Conservation (phyloP, 192 early-diverging fungal species). For the Backusella morwellensis region DNA sequence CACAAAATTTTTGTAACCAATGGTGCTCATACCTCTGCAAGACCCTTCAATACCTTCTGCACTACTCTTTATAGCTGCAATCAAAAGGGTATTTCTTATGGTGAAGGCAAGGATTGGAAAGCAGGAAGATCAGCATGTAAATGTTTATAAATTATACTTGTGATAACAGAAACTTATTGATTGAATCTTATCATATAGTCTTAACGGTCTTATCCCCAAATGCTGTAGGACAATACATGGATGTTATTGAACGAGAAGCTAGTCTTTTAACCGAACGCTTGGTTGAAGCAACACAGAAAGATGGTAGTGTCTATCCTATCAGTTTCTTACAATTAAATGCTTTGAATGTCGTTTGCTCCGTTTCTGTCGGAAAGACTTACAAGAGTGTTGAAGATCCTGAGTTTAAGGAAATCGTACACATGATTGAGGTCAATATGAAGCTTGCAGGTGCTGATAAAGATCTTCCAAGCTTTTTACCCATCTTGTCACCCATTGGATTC, state of each 20-base stretch:
- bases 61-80: not conserved
- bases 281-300: not conserved
- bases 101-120: not conserved
- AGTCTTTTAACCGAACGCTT: not conserved
- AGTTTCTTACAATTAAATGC: not conserved
- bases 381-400: not conserved
- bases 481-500: not conserved
- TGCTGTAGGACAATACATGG: not conserved
- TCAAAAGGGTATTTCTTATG: conserved; percentile 17
- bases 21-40: not conserved
- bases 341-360: not conserved
- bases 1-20: not conserved
- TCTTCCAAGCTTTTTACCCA: conserved; percentile 1
- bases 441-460: conserved; percentile 11
- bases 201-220: not conserved
- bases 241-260: not conserved
- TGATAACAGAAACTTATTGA: not conserved
- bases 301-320: not conserved
- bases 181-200: not conserved
- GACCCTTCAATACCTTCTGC: not conserved
- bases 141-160: not conserved
- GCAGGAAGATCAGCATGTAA: conserved; percentile 4
- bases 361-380: conserved; percentile 1
- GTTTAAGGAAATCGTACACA: not conserved
- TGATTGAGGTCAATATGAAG: not conserved